These are phyloP conservation scores for Pilatotrama ljubarskyi DNA, from an alignment of 768 basidiomycete genomes.

Conservation along the genomic window DNA sequence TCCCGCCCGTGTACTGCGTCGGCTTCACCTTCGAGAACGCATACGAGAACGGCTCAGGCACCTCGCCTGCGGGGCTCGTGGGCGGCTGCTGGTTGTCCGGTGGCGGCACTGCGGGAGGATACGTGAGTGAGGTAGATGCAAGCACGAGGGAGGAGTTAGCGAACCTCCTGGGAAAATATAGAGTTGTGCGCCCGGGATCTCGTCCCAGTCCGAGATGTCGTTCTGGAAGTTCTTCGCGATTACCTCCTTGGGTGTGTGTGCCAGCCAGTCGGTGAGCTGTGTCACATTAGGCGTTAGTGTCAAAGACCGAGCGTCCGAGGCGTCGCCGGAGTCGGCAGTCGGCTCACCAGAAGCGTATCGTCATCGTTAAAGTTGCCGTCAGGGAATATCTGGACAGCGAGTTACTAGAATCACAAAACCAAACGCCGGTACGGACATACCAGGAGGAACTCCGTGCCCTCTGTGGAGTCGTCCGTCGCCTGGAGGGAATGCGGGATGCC, in stretches of 20 bases:
- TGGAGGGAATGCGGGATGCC: conserved; percentile 58
- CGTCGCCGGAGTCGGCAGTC: neutral
- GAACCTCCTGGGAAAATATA: conserved; percentile 54
- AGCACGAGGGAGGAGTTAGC: neutral
- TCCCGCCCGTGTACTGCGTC: conserved; percentile 47
- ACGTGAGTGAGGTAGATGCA: neutral
- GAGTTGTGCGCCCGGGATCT: conserved; percentile 47
- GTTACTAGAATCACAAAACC: neutral
- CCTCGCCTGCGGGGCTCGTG: conserved; percentile 41
- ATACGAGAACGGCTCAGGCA: conserved; percentile 47
- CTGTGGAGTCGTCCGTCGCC: conserved; percentile 45
- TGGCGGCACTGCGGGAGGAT: conserved; percentile 33
- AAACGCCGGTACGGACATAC: conserved; percentile 27
- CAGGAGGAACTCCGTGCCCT: conserved; percentile 54
- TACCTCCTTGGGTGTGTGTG: conserved; percentile 56
- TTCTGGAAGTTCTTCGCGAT: conserved; percentile 54
- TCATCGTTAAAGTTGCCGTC: conserved; percentile 54
- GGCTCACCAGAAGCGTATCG: conserved; percentile 48
- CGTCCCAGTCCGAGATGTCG: conserved; percentile 39
- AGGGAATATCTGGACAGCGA: conserved; percentile 45
- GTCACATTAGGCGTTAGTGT: neutral
- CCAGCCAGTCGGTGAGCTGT: conserved; percentile 55
- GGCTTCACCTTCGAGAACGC: conserved; percentile 45
- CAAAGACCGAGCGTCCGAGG: neutral
- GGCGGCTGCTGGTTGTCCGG: conserved; percentile 38